phyloP scores from a whole-genome alignment of 345 rosid species.

The Psidium friedrichsthalianum region DNA sequence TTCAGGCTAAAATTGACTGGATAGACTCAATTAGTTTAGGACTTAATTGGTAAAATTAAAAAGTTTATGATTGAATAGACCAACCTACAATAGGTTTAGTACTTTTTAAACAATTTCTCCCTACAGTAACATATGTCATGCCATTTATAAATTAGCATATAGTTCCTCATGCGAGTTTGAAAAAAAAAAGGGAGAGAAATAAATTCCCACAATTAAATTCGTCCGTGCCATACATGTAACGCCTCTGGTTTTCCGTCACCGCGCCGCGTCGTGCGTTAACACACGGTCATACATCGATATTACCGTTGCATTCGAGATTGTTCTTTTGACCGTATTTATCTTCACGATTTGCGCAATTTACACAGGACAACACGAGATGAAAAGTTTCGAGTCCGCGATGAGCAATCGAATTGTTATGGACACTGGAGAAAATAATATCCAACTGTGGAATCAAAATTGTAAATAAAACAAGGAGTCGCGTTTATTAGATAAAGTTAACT shows the following conservation, averaged over 20 bases:
- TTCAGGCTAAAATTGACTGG: accelerated
- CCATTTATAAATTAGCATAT: too few relatives aligned
- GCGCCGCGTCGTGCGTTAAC: not conserved
- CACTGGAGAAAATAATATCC: not conserved
- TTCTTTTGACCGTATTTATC: too few relatives aligned
- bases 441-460: not conserved
- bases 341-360: not conserved
- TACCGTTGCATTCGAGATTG: not conserved
- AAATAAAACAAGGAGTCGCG: not conserved
- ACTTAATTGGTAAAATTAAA: too few relatives aligned
- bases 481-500: not conserved
- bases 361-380: not conserved
- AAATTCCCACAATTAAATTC: not conserved
- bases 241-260: not conserved
- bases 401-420: not conserved
- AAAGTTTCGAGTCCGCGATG: not conserved
- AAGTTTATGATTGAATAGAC: too few relatives aligned
- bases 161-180: too few relatives aligned
- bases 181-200: too few relatives aligned
- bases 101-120: too few relatives aligned
- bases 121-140: too few relatives aligned
- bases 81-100: too few relatives aligned
- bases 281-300: not conserved
- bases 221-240: too few relatives aligned
- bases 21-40: too few relatives aligned